These are phyloP conservation scores for Singerocomus inundabilis DNA, from an alignment of 1,284 basidiomycete species.

Conservation along the genomic window DNA sequence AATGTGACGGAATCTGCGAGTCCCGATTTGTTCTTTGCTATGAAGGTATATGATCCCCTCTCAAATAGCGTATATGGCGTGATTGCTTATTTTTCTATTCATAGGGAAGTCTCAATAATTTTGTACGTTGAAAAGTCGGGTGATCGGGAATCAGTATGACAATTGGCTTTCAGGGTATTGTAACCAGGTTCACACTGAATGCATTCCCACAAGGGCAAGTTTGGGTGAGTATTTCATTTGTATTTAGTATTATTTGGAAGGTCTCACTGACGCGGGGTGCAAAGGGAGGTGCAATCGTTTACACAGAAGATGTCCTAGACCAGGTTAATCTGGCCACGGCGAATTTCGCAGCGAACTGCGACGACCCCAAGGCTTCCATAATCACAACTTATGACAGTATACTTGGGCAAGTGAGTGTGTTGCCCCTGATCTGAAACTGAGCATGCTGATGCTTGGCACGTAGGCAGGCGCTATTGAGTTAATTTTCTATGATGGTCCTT, in stretches of 20 bases:
- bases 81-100: not conserved
- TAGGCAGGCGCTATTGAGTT: constrained; percentile 37
- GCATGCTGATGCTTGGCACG: not conserved
- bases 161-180: constrained; percentile 46
- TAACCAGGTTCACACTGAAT: constrained; percentile 54
- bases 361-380: constrained; percentile 55
- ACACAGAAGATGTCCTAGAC: constrained; percentile 31
- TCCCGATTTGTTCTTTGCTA: constrained; percentile 51
- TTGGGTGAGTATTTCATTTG: constrained; percentile 43
- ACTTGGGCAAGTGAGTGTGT: not conserved
- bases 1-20: constrained; percentile 38
- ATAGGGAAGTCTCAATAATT: constrained; percentile 60
- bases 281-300: constrained; percentile 52
- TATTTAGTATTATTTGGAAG: not conserved
- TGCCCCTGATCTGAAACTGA: not conserved
- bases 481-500: constrained; percentile 54
- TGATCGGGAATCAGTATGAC: not conserved
- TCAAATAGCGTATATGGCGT: not conserved
- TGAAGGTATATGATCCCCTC: constrained; percentile 36
- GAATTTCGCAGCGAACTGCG: constrained; percentile 36
- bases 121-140: constrained; percentile 38
- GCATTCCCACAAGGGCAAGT: constrained; percentile 52
- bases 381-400: constrained; percentile 44
- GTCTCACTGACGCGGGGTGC: not conserved
- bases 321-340: constrained; percentile 1